Evolutionary conservation across 345 rosid species (phyloP).

Genomic region (Diplotaxis tenuifolia): DNA sequence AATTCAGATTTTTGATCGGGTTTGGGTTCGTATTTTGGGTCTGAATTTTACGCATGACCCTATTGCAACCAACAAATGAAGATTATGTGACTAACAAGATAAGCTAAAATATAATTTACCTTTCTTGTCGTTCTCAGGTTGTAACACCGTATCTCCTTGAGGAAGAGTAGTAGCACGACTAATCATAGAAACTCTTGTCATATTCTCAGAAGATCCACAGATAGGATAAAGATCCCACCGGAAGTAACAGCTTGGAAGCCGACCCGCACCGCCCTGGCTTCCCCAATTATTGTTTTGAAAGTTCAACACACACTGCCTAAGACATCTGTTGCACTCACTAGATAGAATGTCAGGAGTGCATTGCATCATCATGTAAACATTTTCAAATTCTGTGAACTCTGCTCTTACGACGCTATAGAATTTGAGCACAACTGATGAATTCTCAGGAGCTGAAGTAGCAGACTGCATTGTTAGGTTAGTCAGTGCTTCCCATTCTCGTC

Average conservation of each 20-base stretch:
- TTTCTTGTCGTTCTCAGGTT: background rate
- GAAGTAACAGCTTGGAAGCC: background rate
- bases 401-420: no score
- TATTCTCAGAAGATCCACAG: background rate
- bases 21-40: background rate
- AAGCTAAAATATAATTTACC: background rate
- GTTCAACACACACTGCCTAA: background rate
- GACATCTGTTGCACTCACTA: no score
- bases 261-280: background rate
- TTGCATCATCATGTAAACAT: no score
- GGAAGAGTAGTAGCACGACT: no score
- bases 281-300: background rate
- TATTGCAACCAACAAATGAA: background rate
- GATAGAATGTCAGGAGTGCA: no score
- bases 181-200: background rate
- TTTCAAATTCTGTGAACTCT: no score
- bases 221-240: background rate
- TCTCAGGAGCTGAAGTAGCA: background rate
- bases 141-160: background rate
- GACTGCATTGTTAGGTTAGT: background rate
- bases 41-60: background rate
- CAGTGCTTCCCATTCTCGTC: background rate
- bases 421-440: slow-evolving; percentile 30
- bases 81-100: background rate
- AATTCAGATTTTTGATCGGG: no score